These are phyloP conservation scores for Colletotrichum lini DNA, from an alignment of 2,329 filamentous ascomycete species.

Conservation along the genomic window DNA sequence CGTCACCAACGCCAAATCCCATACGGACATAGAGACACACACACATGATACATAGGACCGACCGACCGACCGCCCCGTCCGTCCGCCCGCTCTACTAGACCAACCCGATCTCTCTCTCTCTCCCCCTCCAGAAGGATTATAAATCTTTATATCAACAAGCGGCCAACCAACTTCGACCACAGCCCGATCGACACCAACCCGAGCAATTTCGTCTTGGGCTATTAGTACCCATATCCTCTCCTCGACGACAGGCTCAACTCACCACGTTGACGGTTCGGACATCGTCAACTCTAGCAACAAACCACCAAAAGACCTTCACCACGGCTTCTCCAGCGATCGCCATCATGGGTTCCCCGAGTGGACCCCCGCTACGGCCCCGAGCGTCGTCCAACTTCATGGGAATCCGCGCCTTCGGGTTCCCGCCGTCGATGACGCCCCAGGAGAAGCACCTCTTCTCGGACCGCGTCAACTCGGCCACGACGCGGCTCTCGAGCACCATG, in stretches of 20 bases:
- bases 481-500: constrained; percentile 38
- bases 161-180: too few relatives aligned
- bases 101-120: too few relatives aligned
- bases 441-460: constrained; percentile 38
- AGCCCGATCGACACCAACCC: too few relatives aligned
- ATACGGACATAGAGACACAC: too few relatives aligned
- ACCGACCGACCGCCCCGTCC: too few relatives aligned
- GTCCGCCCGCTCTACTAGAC: too few relatives aligned
- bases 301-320: constrained; percentile 29
- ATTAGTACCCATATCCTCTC: too few relatives aligned
- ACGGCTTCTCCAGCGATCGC: constrained; percentile 41
- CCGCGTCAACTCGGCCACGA: constrained; percentile 36
- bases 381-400: constrained; percentile 41
- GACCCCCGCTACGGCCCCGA: constrained; percentile 34
- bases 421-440: constrained; percentile 34
- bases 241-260: neutral
- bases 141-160: too few relatives aligned
- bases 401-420: constrained; percentile 33
- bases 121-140: too few relatives aligned
- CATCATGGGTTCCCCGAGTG: constrained; percentile 41
- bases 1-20: too few relatives aligned
- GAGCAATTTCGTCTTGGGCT: too few relatives aligned
- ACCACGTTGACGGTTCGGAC: neutral
- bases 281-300: neutral
- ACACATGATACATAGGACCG: too few relatives aligned